These are phyloP conservation scores for Pyrenopolyporus hunteri DNA, from an alignment of 495 filamentous ascomycete species.

Conservation along the genomic window DNA sequence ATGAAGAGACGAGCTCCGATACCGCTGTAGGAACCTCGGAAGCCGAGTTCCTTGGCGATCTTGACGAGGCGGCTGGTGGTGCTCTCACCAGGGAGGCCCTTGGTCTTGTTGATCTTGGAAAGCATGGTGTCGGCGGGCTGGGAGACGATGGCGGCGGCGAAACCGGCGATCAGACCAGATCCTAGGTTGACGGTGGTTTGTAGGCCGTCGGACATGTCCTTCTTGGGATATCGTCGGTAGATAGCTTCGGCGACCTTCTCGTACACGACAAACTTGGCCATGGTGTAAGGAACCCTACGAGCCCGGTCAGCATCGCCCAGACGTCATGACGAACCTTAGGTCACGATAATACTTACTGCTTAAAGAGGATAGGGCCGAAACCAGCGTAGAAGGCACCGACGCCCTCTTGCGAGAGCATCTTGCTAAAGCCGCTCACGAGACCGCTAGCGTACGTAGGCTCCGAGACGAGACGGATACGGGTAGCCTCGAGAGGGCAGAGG, in stretches of 20 bases:
- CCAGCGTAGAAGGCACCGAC: conserved; percentile 91
- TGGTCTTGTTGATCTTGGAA: conserved; percentile 99
- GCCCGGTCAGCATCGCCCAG: neutral
- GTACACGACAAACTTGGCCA: conserved; percentile 99
- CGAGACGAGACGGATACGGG: conserved; percentile 92
- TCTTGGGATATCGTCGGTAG: conserved; percentile 79
- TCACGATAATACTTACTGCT: conserved; percentile 73
- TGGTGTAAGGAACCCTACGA: conserved; percentile 93
- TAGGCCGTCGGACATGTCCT: conserved; percentile 67
- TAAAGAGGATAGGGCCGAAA: conserved; percentile 92
- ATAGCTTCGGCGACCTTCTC: conserved; percentile 90
- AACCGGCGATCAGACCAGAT: conserved; percentile 94
- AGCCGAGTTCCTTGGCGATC: conserved; percentile 92
- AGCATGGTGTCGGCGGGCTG: conserved; percentile 99
- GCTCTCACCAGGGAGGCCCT: conserved; percentile 92
- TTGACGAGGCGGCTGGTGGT: conserved; percentile 90
- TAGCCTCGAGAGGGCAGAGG: conserved; percentile 92
- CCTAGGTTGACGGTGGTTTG: conserved; percentile 95
- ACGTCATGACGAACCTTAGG: neutral
- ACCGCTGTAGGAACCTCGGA: conserved; percentile 87
- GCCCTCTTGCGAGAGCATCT: conserved; percentile 86
- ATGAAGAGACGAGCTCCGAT: conserved; percentile 94
- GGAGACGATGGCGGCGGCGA: conserved; percentile 94
- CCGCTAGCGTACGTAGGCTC: conserved; percentile 85
- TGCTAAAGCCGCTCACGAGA: conserved; percentile 79